A percentile compares a stretch with the other conserved stretches of the same genome.
These are phyloP conservation scores for Pichia terricola DNA, from an alignment of 1,139 yeast genomes.

Conservation along the genomic window DNA sequence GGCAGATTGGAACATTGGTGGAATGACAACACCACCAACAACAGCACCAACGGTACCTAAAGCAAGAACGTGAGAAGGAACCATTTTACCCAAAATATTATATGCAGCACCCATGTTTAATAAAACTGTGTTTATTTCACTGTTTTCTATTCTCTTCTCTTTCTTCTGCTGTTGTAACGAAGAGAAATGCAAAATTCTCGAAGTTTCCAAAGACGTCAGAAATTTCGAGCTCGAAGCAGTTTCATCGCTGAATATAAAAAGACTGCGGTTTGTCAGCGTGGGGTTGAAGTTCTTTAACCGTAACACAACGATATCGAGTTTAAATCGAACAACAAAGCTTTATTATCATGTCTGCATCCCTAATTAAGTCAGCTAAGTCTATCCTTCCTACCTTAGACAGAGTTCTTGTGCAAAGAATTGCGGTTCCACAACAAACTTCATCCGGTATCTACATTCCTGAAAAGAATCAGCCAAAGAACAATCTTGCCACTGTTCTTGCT, in stretches of 20 bases:
- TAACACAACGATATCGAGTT: too few relatives aligned
- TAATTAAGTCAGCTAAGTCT: constrained; percentile 77
- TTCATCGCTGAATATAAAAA: too few relatives aligned
- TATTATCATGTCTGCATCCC: constrained; percentile 27
- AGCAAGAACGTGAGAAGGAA: constrained; percentile 48
- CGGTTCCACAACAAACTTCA: constrained; percentile 87
- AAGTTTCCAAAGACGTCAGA: background rate
- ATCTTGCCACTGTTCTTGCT: constrained; percentile 71
- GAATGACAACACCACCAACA: constrained; percentile 26
- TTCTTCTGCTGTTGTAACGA: background rate
- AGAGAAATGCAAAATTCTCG: background rate
- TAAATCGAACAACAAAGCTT: too few relatives aligned
- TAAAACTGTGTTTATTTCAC: too few relatives aligned
- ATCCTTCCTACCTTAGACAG: constrained; percentile 92
- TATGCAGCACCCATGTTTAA: constrained; percentile 50
- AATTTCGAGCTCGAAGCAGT: background rate
- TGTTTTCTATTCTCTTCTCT: background rate
- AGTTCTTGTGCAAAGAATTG: constrained; percentile 74
- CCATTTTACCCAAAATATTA: constrained; percentile 53
- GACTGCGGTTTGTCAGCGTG: too few relatives aligned
- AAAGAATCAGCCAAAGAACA: constrained; percentile 88
- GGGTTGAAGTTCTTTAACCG: too few relatives aligned
- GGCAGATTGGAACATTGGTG: constrained; percentile 5
- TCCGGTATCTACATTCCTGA: constrained; percentile 95
- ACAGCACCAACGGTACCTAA: constrained; percentile 29